Percentiles rank a stretch among this genome's conserved stretches.
Evolutionary conservation across 768 basidiomycete genomes (phyloP).

Genomic region (Zangia roseola): DNA sequence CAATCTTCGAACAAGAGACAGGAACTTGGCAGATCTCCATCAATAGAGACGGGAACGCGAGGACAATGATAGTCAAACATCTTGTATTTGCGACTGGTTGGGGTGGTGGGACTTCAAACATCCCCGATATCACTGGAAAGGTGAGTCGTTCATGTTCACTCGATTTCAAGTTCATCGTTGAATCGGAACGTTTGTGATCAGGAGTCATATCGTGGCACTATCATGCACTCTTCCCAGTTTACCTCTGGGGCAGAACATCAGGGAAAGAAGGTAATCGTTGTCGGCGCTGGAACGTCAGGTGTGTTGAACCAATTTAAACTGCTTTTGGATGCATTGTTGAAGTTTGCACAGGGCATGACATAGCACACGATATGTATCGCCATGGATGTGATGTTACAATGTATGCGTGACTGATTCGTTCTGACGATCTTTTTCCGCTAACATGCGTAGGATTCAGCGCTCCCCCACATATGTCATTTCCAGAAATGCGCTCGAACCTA

Average conservation of each 20-base stretch:
- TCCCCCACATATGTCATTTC: constrained; percentile 32
- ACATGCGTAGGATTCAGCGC: constrained; percentile 24
- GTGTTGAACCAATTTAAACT: constrained; percentile 2
- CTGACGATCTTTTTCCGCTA: constrained; percentile 30
- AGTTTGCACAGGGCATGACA: constrained; percentile 35
- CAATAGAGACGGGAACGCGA: constrained; percentile 29
- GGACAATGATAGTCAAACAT: constrained; percentile 42
- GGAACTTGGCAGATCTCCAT: constrained; percentile 45
- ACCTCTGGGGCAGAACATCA: constrained; percentile 42
- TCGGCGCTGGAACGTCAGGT: constrained; percentile 66
- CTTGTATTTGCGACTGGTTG: constrained; percentile 57
- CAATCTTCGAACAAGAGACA: constrained; percentile 35
- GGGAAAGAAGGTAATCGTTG: constrained; percentile 63
- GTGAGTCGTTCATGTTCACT: constrained; percentile 18
- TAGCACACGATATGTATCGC: constrained; percentile 34
- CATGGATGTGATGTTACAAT: constrained; percentile 31
- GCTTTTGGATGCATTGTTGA: background rate
- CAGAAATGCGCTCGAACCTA: background rate
- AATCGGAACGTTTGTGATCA: constrained; percentile 10
- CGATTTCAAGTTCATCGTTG: background rate
- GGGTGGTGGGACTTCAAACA: constrained; percentile 44
- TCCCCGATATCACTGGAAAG: constrained; percentile 46
- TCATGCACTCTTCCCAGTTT: constrained; percentile 54
- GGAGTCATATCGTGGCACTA: constrained; percentile 50
- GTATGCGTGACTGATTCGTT: constrained; percentile 3